phyloP scores from a whole-genome alignment of 2,329 filamentous ascomycete genomes.

The Trichophyton mentagrophytes region DNA sequence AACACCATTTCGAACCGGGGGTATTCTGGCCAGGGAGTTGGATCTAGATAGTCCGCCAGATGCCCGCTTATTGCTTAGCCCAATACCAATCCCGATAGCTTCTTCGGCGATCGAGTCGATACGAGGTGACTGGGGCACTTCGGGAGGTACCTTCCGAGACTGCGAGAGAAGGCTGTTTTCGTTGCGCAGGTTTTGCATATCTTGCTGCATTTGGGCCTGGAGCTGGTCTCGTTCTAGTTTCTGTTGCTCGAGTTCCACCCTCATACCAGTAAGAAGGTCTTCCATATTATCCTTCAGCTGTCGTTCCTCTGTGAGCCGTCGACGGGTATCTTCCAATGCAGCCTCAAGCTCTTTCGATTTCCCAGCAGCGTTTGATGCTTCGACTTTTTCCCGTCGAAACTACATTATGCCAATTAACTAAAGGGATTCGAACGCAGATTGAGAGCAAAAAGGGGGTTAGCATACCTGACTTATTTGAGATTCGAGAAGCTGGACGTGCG shows the following conservation, averaged over 20 bases:
- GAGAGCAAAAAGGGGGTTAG: neutral
- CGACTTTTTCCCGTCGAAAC: slow-evolving; percentile 43
- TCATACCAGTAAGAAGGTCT: slow-evolving; percentile 73
- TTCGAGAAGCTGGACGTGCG: slow-evolving; percentile 71
- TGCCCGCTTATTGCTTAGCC: slow-evolving; percentile 22
- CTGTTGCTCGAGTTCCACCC: slow-evolving; percentile 66
- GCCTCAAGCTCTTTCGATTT: slow-evolving; percentile 66
- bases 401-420: slow-evolving; percentile 21
- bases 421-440: slow-evolving; percentile 11
- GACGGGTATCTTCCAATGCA: slow-evolving; percentile 67
- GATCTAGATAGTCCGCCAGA: slow-evolving; percentile 48
- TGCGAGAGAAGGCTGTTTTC: slow-evolving; percentile 29
- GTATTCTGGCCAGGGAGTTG: slow-evolving; percentile 51
- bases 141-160: slow-evolving; percentile 36
- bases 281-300: slow-evolving; percentile 87
- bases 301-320: slow-evolving; percentile 72
- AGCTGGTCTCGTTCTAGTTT: slow-evolving; percentile 77
- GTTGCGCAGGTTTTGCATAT: slow-evolving; percentile 54
- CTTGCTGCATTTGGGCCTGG: slow-evolving; percentile 68
- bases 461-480: slow-evolving; percentile 57
- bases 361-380: slow-evolving; percentile 33
- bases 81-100: slow-evolving; percentile 21
- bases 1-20: slow-evolving; percentile 28
- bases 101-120: slow-evolving; percentile 53
- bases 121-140: slow-evolving; percentile 31